Evolutionary conservation across 2,329 filamentous ascomycete species (phyloP).

Genomic region (Penicillium brevicompactum): DNA sequence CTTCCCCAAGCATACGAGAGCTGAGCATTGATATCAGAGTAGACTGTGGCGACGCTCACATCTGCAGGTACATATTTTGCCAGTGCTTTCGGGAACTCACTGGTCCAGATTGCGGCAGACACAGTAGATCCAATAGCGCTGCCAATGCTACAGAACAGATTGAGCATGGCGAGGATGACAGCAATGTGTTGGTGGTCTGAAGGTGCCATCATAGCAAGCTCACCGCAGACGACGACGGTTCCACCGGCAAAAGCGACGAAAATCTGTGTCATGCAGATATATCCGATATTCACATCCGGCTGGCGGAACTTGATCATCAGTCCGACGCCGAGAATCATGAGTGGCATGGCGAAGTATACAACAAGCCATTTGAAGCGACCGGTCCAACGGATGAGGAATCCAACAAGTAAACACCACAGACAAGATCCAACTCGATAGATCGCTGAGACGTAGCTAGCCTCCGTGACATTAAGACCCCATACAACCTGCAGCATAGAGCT

Average conservation of each 20-base stretch:
- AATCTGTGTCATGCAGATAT: slow-evolving; percentile 22
- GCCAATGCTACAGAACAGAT: slow-evolving; percentile 17
- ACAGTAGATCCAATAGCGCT: slow-evolving; percentile 19
- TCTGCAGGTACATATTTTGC: slow-evolving; percentile 1
- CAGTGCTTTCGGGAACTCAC: slow-evolving; percentile 14
- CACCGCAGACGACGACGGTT: slow-evolving; percentile 15
- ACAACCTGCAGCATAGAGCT: slow-evolving; percentile 19
- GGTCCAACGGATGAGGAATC: slow-evolving; percentile 16
- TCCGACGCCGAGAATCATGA: slow-evolving; percentile 18
- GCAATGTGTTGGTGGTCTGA: slow-evolving; percentile 20
- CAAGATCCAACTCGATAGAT: slow-evolving; percentile 21
- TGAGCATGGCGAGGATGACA: slow-evolving; percentile 15
- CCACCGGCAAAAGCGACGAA: slow-evolving; percentile 21
- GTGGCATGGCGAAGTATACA: slow-evolving; percentile 14
- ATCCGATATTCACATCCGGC: slow-evolving; percentile 13
- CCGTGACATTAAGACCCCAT: slow-evolving; percentile 11
- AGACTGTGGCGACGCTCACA: background rate
- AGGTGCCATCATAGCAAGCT: slow-evolving; percentile 22
- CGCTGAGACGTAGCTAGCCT: slow-evolving; percentile 22
- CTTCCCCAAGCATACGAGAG: slow-evolving; percentile 35
- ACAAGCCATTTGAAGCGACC: slow-evolving; percentile 21
- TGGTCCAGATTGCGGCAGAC: slow-evolving; percentile 23
- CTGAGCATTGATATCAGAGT: slow-evolving; percentile 4
- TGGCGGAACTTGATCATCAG: slow-evolving; percentile 27
- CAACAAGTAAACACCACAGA: slow-evolving; percentile 17